A percentile compares a stretch with the other conserved stretches of the same genome.
phyloP scores from a whole-genome alignment of 768 basidiomycete genomes.

The Antrodiella citrinella region DNA sequence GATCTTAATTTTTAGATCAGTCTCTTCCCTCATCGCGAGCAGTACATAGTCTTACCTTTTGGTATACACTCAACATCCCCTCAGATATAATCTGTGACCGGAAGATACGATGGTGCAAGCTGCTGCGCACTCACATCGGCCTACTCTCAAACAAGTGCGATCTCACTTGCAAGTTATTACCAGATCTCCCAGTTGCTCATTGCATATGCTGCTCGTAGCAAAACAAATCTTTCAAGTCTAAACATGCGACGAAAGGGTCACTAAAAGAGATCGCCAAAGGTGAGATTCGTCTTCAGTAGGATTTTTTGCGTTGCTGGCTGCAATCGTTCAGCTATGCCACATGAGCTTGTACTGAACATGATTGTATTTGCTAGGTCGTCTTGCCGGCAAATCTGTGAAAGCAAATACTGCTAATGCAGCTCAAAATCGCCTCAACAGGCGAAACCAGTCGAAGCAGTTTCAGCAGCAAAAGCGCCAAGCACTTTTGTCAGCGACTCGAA shows the following conservation, averaged over 20 bases:
- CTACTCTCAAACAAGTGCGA: conserved; percentile 79
- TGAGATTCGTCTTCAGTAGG: conserved; percentile 21
- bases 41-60: too few species aligned
- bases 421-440: conserved; percentile 70
- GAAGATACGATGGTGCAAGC: conserved; percentile 32
- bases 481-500: conserved; percentile 60
- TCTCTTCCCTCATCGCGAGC: background rate
- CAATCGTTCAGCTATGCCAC: background rate
- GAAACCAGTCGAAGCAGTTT: conserved; percentile 79
- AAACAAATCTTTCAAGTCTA: conserved; percentile 92
- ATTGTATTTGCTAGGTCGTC: conserved; percentile 44
- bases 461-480: conserved; percentile 65
- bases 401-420: conserved; percentile 43
- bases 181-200: background rate
- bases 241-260: conserved; percentile 78
- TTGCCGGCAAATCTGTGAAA: conserved; percentile 49
- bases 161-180: conserved; percentile 6
- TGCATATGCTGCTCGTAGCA: conserved; percentile 33
- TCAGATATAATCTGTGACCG: too few species aligned
- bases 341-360: background rate
- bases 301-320: too few species aligned
- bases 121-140: conserved; percentile 66
- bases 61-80: too few species aligned
- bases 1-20: background rate
- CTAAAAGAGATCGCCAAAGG: conserved; percentile 85